Evolutionary conservation across 208 protist species (phyloP).

Genomic region (Herpetomonas tarakana): DNA sequence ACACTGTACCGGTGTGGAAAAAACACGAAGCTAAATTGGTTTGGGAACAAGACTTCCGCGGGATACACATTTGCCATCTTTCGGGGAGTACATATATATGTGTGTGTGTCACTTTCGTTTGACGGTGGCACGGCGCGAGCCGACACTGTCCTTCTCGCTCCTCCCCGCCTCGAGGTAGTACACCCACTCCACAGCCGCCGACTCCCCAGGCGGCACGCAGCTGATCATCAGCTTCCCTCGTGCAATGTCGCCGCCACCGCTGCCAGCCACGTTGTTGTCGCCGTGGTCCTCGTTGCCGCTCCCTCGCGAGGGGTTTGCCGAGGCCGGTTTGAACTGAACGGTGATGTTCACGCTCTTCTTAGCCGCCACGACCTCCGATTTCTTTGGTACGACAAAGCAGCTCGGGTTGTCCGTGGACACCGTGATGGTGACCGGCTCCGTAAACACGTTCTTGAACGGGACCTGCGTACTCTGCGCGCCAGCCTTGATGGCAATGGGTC

Average conservation of each 20-base stretch:
- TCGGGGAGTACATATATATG: not conserved
- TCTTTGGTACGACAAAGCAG: constrained; percentile 77
- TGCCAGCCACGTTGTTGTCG: not conserved
- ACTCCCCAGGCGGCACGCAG: constrained; percentile 36
- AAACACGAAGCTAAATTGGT: not conserved
- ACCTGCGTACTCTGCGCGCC: constrained; percentile 47
- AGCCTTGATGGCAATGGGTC: constrained; percentile 78
- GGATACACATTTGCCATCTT: not conserved
- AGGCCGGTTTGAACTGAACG: constrained; percentile 70
- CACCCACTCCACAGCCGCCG: constrained; percentile 69
- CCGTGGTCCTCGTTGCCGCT: not conserved
- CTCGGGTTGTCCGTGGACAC: constrained; percentile 75
- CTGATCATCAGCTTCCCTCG: constrained; percentile 48
- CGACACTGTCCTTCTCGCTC: constrained; percentile 13
- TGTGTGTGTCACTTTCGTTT: not conserved
- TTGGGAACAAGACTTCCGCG: not conserved
- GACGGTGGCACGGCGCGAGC: not conserved
- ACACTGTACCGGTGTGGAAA: not conserved
- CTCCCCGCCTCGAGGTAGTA: constrained; percentile 78
- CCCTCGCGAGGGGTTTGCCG: not conserved
- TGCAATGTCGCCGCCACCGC: not conserved
- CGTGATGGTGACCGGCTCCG: constrained; percentile 69
- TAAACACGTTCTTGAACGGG: constrained; percentile 95
- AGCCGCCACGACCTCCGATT: constrained; percentile 73
- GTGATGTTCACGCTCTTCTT: constrained; percentile 79